phyloP scores from a whole-genome alignment of 2,329 filamentous ascomycete genomes.

The Curvularia sp. region DNA sequence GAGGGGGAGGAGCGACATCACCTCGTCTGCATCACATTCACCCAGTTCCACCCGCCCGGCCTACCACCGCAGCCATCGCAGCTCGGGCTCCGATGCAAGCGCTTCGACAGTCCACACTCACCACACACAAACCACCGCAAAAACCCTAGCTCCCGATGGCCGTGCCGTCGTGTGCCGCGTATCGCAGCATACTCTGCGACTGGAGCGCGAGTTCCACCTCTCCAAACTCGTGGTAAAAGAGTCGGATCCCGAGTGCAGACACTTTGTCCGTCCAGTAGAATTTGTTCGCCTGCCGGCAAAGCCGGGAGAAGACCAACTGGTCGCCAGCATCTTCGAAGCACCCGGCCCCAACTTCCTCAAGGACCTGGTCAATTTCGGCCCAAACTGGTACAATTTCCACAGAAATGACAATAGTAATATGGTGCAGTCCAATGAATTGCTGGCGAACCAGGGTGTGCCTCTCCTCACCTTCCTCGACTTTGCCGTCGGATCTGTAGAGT shows the following conservation, averaged over 20 bases:
- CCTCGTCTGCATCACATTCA: constrained; percentile 38
- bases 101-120: constrained; percentile 54
- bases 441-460: constrained; percentile 65
- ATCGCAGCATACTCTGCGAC: constrained; percentile 79
- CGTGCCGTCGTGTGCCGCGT: constrained; percentile 77
- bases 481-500: constrained; percentile 85
- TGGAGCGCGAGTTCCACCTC: constrained; percentile 88
- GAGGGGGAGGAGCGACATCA: constrained; percentile 34
- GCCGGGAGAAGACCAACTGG: constrained; percentile 73
- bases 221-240: constrained; percentile 73
- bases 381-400: constrained; percentile 55
- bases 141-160: constrained; percentile 49
- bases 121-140: constrained; percentile 58
- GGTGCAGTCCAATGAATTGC: constrained; percentile 23
- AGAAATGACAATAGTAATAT: constrained; percentile 18
- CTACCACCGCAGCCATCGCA: constrained; percentile 39
- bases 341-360: constrained; percentile 76
- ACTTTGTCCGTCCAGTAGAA: constrained; percentile 83
- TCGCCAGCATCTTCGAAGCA: constrained; percentile 81
- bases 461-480: constrained; percentile 85
- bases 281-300: constrained; percentile 73
- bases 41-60: constrained; percentile 42
- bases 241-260: constrained; percentile 73
- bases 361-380: constrained; percentile 77
- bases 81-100: constrained; percentile 47